A percentile compares a stretch with the other conserved stretches of the same genome.
Conservation (phyloP, 495 filamentous ascomycete species). For the Oidiodendron maius region DNA sequence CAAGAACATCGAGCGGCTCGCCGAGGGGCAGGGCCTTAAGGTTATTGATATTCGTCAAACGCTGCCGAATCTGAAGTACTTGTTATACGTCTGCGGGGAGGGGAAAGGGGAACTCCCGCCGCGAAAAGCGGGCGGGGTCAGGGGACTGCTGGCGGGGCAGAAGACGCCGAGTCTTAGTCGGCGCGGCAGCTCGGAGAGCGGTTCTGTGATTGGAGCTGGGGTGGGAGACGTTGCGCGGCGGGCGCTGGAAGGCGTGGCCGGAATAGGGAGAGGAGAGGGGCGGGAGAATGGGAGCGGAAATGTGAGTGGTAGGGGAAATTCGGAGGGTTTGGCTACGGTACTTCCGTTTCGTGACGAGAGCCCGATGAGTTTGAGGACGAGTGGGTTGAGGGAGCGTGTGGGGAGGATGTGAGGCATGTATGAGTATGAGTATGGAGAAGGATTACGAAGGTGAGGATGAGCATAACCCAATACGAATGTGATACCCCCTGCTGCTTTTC, state of each 20-base stretch:
- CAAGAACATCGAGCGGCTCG: constrained; percentile 85
- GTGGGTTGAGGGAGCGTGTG: constrained; percentile 22
- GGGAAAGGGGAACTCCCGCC: constrained; percentile 71
- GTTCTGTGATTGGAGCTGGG: constrained; percentile 19
- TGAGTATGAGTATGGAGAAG: too few species aligned
- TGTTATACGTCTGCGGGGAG: constrained; percentile 80
- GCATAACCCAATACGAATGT: too few species aligned
- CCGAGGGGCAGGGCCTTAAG: constrained; percentile 63
- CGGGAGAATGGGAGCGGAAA: constrained; percentile 3
- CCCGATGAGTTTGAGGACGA: constrained; percentile 17
- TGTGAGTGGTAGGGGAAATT: neutral
- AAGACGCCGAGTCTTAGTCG: constrained; percentile 32
- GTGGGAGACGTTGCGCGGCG: constrained; percentile 34
- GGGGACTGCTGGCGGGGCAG: constrained; percentile 50
- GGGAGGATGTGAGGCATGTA: too few species aligned
- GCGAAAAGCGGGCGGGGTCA: constrained; percentile 70
- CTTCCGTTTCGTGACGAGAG: constrained; percentile 9
- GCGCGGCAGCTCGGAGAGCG: constrained; percentile 43
- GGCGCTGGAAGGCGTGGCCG: constrained; percentile 18
- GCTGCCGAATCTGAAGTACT: constrained; percentile 84
- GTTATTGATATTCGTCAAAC: constrained; percentile 87
- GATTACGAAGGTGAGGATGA: too few species aligned
- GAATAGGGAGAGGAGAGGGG: constrained; percentile 9
- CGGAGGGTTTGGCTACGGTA: neutral
- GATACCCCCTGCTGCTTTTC: too few species aligned